These are phyloP conservation scores for Fusarium sp. DNA, from an alignment of 2,329 filamentous ascomycete species.

Conservation along the genomic window DNA sequence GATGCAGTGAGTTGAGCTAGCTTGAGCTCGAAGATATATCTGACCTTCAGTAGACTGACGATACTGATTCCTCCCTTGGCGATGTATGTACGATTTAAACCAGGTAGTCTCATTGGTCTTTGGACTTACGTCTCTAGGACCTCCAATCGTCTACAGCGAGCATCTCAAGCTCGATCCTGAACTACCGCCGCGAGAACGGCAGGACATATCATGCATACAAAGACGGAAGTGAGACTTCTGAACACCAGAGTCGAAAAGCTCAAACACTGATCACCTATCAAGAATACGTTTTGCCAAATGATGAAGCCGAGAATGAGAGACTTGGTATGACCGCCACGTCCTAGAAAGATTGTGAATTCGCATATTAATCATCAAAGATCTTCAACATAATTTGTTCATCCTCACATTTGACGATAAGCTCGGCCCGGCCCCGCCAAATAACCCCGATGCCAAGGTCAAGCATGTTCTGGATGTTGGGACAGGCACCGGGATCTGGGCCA, in stretches of 20 bases:
- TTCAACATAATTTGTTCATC: slow-evolving; percentile 36
- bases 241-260: fast-evolving
- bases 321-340: background rate
- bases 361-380: background rate
- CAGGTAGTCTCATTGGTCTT: background rate
- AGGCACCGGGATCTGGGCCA: slow-evolving; percentile 40
- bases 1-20: background rate
- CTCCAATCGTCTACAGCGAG: slow-evolving; percentile 1
- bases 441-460: slow-evolving; percentile 13
- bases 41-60: background rate
- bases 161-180: slow-evolving; percentile 12
- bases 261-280: fast-evolving
- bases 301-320: slow-evolving; percentile 33
- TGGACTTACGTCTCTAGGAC: background rate
- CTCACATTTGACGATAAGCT: slow-evolving; percentile 32
- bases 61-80: slow-evolving; percentile 17
- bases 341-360: no score
- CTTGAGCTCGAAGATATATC: background rate
- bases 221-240: slow-evolving; percentile 1
- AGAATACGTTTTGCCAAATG: slow-evolving; percentile 40
- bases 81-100: background rate
- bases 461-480: slow-evolving; percentile 39
- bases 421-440: slow-evolving; percentile 30
- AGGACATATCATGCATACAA: slow-evolving; percentile 26
- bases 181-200: slow-evolving; percentile 21